phyloP scores from a whole-genome alignment of 169 alveolate species.

The Cryptosporidium meleagridis region DNA sequence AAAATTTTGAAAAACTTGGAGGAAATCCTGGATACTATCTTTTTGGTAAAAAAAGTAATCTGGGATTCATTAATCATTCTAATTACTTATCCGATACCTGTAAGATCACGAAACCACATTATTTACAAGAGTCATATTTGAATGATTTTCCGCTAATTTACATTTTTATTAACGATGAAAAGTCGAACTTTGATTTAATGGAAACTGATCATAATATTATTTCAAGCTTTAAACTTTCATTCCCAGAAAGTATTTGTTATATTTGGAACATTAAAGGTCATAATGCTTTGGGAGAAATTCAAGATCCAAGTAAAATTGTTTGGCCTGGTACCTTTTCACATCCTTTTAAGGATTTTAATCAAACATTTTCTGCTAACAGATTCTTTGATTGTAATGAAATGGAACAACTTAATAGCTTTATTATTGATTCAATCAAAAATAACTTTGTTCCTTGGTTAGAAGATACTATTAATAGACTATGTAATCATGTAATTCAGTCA shows the following conservation, averaged over 20 bases:
- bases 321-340: constrained; percentile 50
- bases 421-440: constrained; percentile 39
- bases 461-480: constrained; percentile 54
- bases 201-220: constrained; percentile 43
- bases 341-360: constrained; percentile 6
- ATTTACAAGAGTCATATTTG: constrained; percentile 60
- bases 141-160: constrained; percentile 52
- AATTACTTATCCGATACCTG: neutral
- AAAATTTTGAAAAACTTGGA: constrained; percentile 31
- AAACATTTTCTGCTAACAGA: neutral
- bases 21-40: constrained; percentile 58
- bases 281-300: neutral
- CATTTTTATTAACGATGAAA: constrained; percentile 57
- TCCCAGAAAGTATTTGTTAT: constrained; percentile 58
- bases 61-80: neutral
- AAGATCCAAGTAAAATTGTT: constrained; percentile 6
- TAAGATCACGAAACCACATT: constrained; percentile 24
- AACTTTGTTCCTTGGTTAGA: constrained; percentile 59
- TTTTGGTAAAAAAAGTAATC: constrained; percentile 5
- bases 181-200: constrained; percentile 5
- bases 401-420: constrained; percentile 56
- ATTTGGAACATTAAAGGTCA: constrained; percentile 61
- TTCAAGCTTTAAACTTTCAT: constrained; percentile 50
- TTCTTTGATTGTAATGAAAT: constrained; percentile 24
- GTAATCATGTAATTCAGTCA: constrained; percentile 45